These are phyloP conservation scores for Penicillium coprophilum DNA, from an alignment of 495 filamentous ascomycete genomes.

Conservation along the genomic window DNA sequence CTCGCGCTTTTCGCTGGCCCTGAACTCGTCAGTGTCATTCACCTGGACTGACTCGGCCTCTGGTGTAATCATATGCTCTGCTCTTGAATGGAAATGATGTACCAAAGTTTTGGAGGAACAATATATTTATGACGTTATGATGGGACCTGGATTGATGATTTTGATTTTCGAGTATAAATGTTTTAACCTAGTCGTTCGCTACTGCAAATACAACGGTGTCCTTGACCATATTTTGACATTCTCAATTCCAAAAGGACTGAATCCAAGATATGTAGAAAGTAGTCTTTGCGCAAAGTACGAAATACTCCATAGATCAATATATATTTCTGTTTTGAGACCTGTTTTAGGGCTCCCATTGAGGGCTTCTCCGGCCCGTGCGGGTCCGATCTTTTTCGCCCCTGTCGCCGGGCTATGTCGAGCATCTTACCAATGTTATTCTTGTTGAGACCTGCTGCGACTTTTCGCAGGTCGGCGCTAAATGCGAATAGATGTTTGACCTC, in stretches of 20 bases:
- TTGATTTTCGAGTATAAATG: conserved; percentile 13
- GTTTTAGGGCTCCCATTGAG: conserved; percentile 27
- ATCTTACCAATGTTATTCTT: conserved; percentile 32
- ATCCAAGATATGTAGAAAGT: background rate
- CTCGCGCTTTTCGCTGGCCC: background rate
- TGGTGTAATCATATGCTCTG: background rate
- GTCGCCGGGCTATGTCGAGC: conserved; percentile 8
- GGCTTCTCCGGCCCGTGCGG: conserved; percentile 36
- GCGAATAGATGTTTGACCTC: conserved; percentile 11
- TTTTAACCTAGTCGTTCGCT: conserved; percentile 28
- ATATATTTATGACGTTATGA: conserved; percentile 43
- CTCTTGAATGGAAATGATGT: conserved; percentile 18
- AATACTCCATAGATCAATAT: background rate
- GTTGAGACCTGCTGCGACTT: conserved; percentile 18
- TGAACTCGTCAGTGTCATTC: background rate
- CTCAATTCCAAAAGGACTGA: background rate
- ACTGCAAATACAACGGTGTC: conserved; percentile 6
- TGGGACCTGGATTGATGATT: conserved; percentile 26
- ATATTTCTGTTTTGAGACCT: conserved; percentile 13
- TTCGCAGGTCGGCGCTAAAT: conserved; percentile 23
- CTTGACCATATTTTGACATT: background rate
- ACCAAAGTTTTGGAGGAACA: conserved; percentile 23
- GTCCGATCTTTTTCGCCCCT: conserved; percentile 26
- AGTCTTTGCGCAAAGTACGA: background rate
- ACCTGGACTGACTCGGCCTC: background rate